Percentiles rank a stretch among this genome's conserved stretches.
These are phyloP conservation scores for Pisolithus sp. DNA, from an alignment of 768 basidiomycete species.

Conservation along the genomic window DNA sequence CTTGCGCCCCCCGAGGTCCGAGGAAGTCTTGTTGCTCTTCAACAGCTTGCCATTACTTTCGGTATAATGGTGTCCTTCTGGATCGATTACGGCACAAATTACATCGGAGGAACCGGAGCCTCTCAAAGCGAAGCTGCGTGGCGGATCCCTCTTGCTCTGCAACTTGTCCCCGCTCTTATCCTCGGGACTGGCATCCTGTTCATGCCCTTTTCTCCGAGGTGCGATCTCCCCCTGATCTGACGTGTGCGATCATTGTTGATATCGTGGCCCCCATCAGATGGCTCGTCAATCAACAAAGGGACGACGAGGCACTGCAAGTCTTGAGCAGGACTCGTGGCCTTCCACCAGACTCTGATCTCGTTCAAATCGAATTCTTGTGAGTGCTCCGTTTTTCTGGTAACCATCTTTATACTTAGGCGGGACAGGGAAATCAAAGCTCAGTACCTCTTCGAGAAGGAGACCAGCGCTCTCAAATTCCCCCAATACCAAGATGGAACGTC, in stretches of 20 bases:
- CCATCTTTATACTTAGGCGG: background rate
- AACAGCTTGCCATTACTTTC: conserved; percentile 78
- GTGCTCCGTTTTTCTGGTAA: conserved; percentile 19
- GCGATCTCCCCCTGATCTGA: conserved; percentile 6
- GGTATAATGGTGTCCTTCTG: conserved; percentile 63
- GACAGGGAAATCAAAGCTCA: conserved; percentile 67
- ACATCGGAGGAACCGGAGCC: conserved; percentile 56
- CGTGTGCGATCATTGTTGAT: background rate
- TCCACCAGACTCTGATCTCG: conserved; percentile 52
- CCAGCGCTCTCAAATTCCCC: conserved; percentile 48
- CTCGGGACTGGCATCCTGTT: conserved; percentile 66
- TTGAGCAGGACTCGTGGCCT: conserved; percentile 54
- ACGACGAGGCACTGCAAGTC: conserved; percentile 65
- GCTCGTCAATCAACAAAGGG: conserved; percentile 72
- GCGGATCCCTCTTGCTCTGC: conserved; percentile 68
- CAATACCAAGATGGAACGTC: conserved; percentile 57
- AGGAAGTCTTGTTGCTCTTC: conserved; percentile 73
- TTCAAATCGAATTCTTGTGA: conserved; percentile 69
- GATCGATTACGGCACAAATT: conserved; percentile 53
- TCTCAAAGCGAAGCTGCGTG: conserved; percentile 65
- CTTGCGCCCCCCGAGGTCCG: conserved; percentile 78
- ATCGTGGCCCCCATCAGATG: conserved; percentile 34
- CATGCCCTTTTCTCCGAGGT: conserved; percentile 78
- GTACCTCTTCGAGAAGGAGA: conserved; percentile 67
- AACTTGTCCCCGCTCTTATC: conserved; percentile 67